Evolutionary conservation across 108 stramenopile genomes (phyloP).

Genomic region (Pseudonitzschia multiseries): DNA sequence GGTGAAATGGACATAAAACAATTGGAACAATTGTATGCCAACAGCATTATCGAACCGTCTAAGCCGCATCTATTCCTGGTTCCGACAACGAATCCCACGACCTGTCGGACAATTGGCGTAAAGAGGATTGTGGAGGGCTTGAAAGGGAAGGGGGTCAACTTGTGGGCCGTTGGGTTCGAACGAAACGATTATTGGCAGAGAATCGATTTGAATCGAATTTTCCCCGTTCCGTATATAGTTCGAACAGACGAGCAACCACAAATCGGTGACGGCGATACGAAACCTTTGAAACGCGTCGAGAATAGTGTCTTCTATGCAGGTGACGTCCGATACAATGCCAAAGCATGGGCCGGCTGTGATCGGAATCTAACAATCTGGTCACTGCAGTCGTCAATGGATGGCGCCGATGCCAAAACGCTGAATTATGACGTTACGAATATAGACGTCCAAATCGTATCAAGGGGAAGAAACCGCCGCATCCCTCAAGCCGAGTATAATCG

Average conservation of each 20-base stretch:
- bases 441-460: slow-evolving; percentile 28
- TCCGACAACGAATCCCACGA: slow-evolving; percentile 41
- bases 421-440: background rate
- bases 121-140: slow-evolving; percentile 11
- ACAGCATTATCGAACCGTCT: background rate
- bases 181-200: slow-evolving; percentile 43
- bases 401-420: background rate
- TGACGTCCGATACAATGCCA: slow-evolving; percentile 32
- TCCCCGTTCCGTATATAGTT: slow-evolving; percentile 51
- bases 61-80: slow-evolving; percentile 41
- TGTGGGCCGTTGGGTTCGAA: slow-evolving; percentile 51
- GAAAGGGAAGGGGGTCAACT: background rate
- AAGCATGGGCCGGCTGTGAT: slow-evolving; percentile 42
- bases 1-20: background rate
- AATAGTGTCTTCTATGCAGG: slow-evolving; percentile 47
- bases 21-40: background rate
- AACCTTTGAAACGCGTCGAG: background rate
- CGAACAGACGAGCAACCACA: background rate
- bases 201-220: slow-evolving; percentile 13
- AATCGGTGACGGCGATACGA: background rate
- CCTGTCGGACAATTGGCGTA: slow-evolving; percentile 30
- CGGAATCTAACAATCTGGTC: slow-evolving; percentile 18
- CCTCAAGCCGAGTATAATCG: slow-evolving; percentile 36
- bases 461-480: slow-evolving; percentile 6
- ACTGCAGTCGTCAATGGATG: slow-evolving; percentile 4